Conservation (phyloP, 495 filamentous ascomycete genomes). For the Corynascus novoguineensis region DNA sequence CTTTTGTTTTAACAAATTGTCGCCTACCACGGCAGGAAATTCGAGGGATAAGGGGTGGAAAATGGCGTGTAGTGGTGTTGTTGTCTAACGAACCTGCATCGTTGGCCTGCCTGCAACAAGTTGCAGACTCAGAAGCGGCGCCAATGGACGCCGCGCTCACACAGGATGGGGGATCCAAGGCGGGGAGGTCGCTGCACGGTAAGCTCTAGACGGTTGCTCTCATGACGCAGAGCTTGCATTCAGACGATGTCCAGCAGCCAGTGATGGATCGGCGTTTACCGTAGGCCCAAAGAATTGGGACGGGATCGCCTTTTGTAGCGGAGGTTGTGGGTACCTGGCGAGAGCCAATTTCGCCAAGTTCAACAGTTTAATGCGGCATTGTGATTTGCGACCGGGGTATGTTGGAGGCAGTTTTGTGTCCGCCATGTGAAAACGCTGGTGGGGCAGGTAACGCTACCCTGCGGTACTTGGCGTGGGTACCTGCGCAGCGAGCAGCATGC, state of each 20-base stretch:
- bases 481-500: neutral
- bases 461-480: neutral
- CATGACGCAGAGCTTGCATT: constrained; percentile 23
- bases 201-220: constrained; percentile 18
- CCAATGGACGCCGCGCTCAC: constrained; percentile 1
- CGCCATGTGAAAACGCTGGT: neutral
- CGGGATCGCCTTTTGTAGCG: constrained; percentile 2
- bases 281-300: constrained; percentile 6
- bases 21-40: neutral
- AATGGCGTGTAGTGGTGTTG: neutral
- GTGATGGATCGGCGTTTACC: constrained; percentile 16
- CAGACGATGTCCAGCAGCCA: constrained; percentile 9
- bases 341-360: neutral
- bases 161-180: neutral
- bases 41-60: constrained; percentile 3
- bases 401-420: constrained; percentile 4
- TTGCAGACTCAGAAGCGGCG: constrained; percentile 3
- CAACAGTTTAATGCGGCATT: constrained; percentile 6
- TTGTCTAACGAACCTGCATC: constrained; percentile 21
- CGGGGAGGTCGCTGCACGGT: constrained; percentile 14
- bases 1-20: constrained; percentile 12
- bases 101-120: constrained; percentile 12
- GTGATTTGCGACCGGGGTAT: neutral
- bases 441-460: constrained; percentile 12
- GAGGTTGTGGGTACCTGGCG: constrained; percentile 9